These are phyloP conservation scores for Aspergillus glaucus DNA, from an alignment of 2,329 filamentous ascomycete genomes.

Conservation along the genomic window DNA sequence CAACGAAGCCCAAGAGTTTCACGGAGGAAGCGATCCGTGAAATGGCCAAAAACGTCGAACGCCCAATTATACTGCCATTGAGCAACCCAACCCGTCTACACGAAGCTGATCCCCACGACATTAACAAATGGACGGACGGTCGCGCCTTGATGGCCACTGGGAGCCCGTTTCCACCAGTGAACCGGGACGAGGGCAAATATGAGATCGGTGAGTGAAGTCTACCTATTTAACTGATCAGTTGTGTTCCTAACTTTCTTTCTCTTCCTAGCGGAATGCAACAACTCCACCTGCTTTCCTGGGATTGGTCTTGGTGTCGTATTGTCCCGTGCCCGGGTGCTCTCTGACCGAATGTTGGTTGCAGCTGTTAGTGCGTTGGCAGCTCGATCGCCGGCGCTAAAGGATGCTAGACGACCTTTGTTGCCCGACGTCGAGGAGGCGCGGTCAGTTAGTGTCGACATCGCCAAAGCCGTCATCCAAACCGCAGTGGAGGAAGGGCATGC, in stretches of 20 bases:
- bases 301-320: conserved; percentile 77
- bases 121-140: conserved; percentile 72
- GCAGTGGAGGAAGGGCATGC: conserved; percentile 65
- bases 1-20: conserved; percentile 69
- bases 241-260: not conserved
- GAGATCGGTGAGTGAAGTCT: conserved; percentile 44
- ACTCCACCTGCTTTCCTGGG: conserved; percentile 76
- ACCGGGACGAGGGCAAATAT: conserved; percentile 48
- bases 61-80: conserved; percentile 73
- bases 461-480: conserved; percentile 64
- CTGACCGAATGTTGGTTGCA: conserved; percentile 74
- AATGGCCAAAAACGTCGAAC: conserved; percentile 66
- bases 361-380: conserved; percentile 68
- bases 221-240: not conserved
- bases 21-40: conserved; percentile 66
- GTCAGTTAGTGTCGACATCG: conserved; percentile 70
- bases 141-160: conserved; percentile 76
- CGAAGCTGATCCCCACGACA: conserved; percentile 70
- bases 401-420: conserved; percentile 60
- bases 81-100: conserved; percentile 81
- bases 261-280: conserved; percentile 72
- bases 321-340: conserved; percentile 59
- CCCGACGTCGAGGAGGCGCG: conserved; percentile 71
- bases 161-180: conserved; percentile 71
- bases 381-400: conserved; percentile 62